Percentiles rank a stretch among this genome's conserved stretches.
Conservation (phyloP, 208 protist genomes). For the Crithidia sp. region DNA sequence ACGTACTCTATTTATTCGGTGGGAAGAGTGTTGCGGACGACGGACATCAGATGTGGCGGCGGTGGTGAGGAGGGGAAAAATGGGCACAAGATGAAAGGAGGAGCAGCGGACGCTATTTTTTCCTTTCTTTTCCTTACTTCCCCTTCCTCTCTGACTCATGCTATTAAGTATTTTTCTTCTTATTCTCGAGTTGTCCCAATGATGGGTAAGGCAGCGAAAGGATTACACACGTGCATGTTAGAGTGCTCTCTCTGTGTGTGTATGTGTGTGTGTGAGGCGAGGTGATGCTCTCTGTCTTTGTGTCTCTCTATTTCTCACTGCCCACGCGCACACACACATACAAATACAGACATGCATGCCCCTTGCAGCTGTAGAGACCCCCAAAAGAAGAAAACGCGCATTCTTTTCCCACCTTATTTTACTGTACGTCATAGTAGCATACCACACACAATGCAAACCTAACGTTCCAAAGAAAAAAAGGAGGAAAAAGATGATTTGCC, state of each 20-base stretch:
- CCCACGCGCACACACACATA: too few relatives aligned
- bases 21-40: too few relatives aligned
- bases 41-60: background rate
- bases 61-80: constrained; percentile 1
- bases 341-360: too few relatives aligned
- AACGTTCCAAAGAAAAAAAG: background rate
- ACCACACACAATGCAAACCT: background rate
- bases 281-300: constrained; percentile 4
- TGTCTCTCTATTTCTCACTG: too few relatives aligned
- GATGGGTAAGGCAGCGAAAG: too few relatives aligned
- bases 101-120: background rate
- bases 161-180: too few relatives aligned
- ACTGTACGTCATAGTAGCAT: background rate
- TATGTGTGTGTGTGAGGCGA: background rate
- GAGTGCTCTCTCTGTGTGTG: constrained; percentile 3
- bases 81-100: background rate
- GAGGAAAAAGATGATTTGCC: background rate
- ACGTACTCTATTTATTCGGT: background rate
- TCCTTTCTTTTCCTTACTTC: background rate
- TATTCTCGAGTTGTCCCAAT: too few relatives aligned
- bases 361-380: too few relatives aligned
- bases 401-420: too few relatives aligned
- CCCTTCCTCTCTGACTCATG: too few relatives aligned
- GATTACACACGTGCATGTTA: background rate
- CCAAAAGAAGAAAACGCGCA: too few relatives aligned